phyloP scores from a whole-genome alignment of 169 alveolate species.

The Eimeria acervulina region DNA sequence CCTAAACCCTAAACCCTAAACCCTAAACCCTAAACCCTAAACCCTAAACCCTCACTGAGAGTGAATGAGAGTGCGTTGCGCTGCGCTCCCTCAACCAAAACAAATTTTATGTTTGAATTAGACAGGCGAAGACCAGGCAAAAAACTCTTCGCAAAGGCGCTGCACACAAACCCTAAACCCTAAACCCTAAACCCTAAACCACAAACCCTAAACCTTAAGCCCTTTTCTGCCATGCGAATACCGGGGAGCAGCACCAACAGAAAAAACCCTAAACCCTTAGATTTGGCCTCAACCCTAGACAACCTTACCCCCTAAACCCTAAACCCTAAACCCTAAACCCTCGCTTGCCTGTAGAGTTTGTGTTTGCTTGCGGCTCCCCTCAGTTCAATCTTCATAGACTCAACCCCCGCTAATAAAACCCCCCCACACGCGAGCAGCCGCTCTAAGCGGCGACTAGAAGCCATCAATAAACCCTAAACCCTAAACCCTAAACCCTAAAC shows the following conservation, averaged over 20 bases:
- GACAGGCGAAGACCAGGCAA: neutral
- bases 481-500: neutral
- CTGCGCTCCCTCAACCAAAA: neutral
- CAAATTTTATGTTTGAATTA: neutral
- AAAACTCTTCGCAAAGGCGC: neutral
- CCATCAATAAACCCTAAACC: neutral
- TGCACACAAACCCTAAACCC: slow-evolving; percentile 18
- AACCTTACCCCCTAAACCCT: neutral
- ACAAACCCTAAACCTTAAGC: neutral
- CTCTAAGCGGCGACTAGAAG: neutral
- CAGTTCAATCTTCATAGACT: neutral
- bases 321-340: slow-evolving; percentile 33
- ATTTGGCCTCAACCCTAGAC: neutral
- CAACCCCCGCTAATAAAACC: neutral
- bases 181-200: slow-evolving; percentile 9
- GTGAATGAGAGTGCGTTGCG: neutral
- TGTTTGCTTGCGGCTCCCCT: neutral
- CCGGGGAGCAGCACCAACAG: neutral
- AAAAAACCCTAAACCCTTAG: slow-evolving; percentile 7
- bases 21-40: slow-evolving; percentile 48
- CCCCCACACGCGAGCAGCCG: neutral
- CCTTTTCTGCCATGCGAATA: neutral
- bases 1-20: neutral
- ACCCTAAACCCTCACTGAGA: neutral
- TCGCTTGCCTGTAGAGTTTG: neutral